Evolutionary conservation across 176 grass and related monocot species (phyloP).

Genomic region (Urochloa ruziziensis): DNA sequence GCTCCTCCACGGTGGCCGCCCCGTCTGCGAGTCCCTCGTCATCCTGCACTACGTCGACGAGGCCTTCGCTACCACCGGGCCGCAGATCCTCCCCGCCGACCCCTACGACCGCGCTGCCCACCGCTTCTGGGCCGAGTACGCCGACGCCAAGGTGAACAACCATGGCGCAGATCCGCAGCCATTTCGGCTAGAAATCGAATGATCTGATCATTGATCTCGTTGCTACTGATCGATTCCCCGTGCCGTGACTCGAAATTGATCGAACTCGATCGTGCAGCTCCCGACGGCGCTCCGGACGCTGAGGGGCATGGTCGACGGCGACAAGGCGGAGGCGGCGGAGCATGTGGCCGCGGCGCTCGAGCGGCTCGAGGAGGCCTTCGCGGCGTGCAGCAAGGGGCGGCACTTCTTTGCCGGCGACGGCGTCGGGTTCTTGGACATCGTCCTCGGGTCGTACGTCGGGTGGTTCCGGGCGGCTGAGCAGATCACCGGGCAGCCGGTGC

Average conservation of each 20-base stretch:
- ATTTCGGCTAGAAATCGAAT: background rate
- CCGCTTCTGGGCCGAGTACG: constrained; percentile 37
- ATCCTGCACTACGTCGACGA: constrained; percentile 46
- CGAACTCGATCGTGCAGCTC: constrained; percentile 4
- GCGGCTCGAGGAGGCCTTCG: background rate
- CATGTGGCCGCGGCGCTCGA: background rate
- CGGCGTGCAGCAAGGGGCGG: background rate
- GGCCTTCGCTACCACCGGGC: background rate
- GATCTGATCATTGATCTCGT: background rate
- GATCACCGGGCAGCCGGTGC: constrained; percentile 18
- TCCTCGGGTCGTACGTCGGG: constrained; percentile 29
- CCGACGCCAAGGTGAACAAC: constrained; percentile 10
- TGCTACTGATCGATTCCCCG: no score
- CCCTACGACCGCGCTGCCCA: constrained; percentile 30
- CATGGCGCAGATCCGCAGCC: background rate
- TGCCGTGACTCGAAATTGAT: no score
- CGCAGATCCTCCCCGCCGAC: constrained; percentile 28
- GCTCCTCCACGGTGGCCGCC: constrained; percentile 27
- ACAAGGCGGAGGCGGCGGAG: background rate
- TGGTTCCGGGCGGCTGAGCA: constrained; percentile 42
- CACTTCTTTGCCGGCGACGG: background rate
- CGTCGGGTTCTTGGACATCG: constrained; percentile 47
- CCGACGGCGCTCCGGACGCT: background rate
- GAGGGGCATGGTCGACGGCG: background rate
- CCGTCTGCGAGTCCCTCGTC: constrained; percentile 31